These are phyloP conservation scores for Puccinia triticina DNA, from an alignment of 1,284 basidiomycete genomes.

Conservation along the genomic window DNA sequence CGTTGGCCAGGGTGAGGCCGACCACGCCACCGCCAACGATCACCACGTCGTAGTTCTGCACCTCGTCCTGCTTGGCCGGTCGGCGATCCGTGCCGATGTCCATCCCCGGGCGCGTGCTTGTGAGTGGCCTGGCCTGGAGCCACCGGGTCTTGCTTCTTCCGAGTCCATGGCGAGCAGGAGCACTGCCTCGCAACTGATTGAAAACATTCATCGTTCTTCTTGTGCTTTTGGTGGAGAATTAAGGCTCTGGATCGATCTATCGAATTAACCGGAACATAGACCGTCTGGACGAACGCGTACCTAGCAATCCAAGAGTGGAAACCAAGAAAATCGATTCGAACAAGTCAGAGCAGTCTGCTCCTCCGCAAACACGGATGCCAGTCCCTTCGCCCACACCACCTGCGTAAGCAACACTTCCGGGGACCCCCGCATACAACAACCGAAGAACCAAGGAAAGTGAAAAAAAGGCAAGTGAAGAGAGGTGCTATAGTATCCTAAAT, in stretches of 20 bases:
- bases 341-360: no score
- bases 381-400: not conserved
- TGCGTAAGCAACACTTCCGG: not conserved
- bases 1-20: slow-evolving; percentile 84
- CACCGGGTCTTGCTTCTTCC: not conserved
- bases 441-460: no score
- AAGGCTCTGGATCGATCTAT: no score
- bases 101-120: not conserved
- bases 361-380: no score
- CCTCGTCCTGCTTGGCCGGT: not conserved
- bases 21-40: slow-evolving; percentile 93
- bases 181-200: not conserved
- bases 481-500: no score
- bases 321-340: no score
- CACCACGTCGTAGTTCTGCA: slow-evolving; percentile 69
- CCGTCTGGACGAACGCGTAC: no score
- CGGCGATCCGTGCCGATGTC: not conserved
- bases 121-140: not conserved
- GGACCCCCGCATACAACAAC: slow-evolving; percentile 1
- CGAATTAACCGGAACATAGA: no score
- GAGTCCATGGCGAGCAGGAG: not conserved
- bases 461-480: no score
- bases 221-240: not conserved
- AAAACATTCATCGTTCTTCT: not conserved
- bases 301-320: not conserved